These are phyloP conservation scores for Coniferiporia weirii DNA, from an alignment of 1,284 basidiomycete genomes.

Conservation along the genomic window DNA sequence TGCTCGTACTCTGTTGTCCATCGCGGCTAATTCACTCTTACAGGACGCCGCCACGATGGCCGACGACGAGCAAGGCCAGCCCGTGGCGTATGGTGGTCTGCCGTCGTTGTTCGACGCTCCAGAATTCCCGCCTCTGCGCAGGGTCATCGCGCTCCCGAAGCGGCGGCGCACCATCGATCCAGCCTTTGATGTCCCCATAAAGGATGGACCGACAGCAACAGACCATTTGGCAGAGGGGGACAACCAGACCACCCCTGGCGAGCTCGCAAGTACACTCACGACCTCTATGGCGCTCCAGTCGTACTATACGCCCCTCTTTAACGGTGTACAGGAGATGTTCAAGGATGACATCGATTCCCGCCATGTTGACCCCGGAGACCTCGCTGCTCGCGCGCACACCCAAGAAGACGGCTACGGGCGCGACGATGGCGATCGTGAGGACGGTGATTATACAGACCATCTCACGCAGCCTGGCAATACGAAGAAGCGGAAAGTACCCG, in stretches of 20 bases:
- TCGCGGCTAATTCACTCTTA: background rate
- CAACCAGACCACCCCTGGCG: constrained; percentile 36
- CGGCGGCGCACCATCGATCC: constrained; percentile 45
- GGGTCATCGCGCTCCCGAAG: constrained; percentile 65
- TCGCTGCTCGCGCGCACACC: constrained; percentile 1
- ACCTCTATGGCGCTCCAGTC: constrained; percentile 52
- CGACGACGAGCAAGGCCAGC: constrained; percentile 1
- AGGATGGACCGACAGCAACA: background rate
- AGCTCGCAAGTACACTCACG: constrained; percentile 46
- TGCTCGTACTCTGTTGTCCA: background rate
- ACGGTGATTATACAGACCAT: constrained; percentile 59
- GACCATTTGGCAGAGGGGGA: background rate
- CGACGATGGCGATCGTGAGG: constrained; percentile 47
- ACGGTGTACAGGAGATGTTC: constrained; percentile 41
- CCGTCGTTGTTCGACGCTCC: constrained; percentile 57
- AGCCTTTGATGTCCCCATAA: constrained; percentile 6
- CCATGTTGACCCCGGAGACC: constrained; percentile 19
- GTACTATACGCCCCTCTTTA: constrained; percentile 55
- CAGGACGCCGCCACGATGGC: background rate
- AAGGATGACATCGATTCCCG: constrained; percentile 22
- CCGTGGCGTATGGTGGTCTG: constrained; percentile 37
- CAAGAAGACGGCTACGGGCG: constrained; percentile 24
- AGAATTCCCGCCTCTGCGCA: constrained; percentile 52
- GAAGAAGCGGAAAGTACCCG: constrained; percentile 79
- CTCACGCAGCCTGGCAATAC: constrained; percentile 73